Evolutionary conservation across 78 protist genomes (phyloP).

Genomic region (Dictyostelium intermedium): DNA sequence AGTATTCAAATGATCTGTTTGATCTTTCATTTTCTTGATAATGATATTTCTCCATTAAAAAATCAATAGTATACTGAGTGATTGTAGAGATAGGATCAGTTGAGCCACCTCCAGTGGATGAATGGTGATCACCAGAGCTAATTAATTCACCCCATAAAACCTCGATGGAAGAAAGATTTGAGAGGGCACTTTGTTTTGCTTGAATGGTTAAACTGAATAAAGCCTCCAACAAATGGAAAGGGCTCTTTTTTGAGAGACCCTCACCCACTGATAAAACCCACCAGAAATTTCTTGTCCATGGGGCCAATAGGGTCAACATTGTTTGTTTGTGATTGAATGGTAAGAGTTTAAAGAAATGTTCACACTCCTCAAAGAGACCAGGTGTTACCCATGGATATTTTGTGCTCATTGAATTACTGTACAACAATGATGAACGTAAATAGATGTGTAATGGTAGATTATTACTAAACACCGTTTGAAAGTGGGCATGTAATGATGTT

Average conservation of each 20-base stretch:
- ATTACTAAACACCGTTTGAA: background rate
- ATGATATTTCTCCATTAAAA: conserved; percentile 30
- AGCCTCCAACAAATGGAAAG: conserved; percentile 15
- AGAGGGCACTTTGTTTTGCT: background rate
- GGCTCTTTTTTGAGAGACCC: background rate
- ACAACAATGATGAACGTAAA: conserved; percentile 14
- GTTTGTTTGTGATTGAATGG: conserved; percentile 13
- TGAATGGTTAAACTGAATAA: conserved; percentile 34
- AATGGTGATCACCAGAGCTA: background rate
- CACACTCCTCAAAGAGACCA: conserved; percentile 36
- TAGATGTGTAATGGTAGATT: conserved; percentile 22
- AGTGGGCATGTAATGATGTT: conserved; percentile 10
- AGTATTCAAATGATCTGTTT: background rate
- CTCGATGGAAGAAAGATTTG: conserved; percentile 1
- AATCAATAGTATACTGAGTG: conserved; percentile 3
- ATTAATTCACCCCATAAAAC: conserved; percentile 60
- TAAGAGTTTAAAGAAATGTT: conserved; percentile 7
- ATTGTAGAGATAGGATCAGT: background rate
- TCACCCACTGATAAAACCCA: conserved; percentile 28
- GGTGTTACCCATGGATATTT: conserved; percentile 65
- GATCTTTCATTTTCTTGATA: background rate
- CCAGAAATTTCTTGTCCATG: conserved; percentile 65
- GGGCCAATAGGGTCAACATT: conserved; percentile 35
- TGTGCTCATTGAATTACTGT: conserved; percentile 23
- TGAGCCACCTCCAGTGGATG: background rate